Conservation (phyloP, 495 filamentous ascomycete species). For the Haplographium delicatum region DNA sequence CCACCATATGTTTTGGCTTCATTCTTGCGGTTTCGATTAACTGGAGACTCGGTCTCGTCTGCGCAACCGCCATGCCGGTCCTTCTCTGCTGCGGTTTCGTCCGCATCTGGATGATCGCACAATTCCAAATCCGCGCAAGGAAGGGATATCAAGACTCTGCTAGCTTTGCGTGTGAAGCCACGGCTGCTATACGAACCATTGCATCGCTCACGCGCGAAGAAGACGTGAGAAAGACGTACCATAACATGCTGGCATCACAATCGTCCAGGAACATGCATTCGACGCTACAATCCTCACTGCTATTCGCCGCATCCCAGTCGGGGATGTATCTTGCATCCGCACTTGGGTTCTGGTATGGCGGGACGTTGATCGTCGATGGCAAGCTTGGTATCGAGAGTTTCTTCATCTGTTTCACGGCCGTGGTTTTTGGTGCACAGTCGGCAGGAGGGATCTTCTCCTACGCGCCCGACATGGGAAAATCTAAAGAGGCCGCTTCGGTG, state of each 20-base stretch:
- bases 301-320: slow-evolving; percentile 51
- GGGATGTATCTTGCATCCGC: slow-evolving; percentile 53
- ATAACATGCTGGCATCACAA: slow-evolving; percentile 41
- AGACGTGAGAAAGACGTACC: slow-evolving; percentile 11
- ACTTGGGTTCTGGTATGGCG: slow-evolving; percentile 66
- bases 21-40: slow-evolving; percentile 52
- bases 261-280: slow-evolving; percentile 46
- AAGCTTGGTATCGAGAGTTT: slow-evolving; percentile 49
- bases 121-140: slow-evolving; percentile 30
- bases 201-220: slow-evolving; percentile 47
- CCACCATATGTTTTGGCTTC: slow-evolving; percentile 42
- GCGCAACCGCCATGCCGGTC: slow-evolving; percentile 42
- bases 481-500: slow-evolving; percentile 64
- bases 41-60: slow-evolving; percentile 56
- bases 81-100: slow-evolving; percentile 1
- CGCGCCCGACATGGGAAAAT: slow-evolving; percentile 62
- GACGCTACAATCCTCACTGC: slow-evolving; percentile 47
- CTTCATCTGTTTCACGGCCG: slow-evolving; percentile 57
- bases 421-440: slow-evolving; percentile 56
- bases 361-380: slow-evolving; percentile 38
- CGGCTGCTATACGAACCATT: slow-evolving; percentile 51
- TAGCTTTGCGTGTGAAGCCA: slow-evolving; percentile 48
- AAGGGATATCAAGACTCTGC: slow-evolving; percentile 27
- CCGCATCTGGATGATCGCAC: slow-evolving; percentile 26
- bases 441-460: slow-evolving; percentile 54